Conservation (phyloP, 148 eudicot genomes). For the Rheum nobile region DNA sequence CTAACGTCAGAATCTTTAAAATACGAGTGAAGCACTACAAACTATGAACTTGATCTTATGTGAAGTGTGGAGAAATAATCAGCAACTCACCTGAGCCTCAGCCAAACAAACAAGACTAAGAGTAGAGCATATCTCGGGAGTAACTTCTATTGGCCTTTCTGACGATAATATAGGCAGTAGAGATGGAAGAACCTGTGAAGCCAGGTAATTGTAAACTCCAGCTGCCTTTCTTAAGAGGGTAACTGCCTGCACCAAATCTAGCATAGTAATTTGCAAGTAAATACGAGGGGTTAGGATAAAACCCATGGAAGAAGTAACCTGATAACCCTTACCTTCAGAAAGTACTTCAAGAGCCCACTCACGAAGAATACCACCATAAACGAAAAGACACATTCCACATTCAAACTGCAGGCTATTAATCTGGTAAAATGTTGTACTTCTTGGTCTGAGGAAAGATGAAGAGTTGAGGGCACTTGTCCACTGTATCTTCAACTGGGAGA, state of each 20-base stretch:
- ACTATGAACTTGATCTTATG: not conserved
- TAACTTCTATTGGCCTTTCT: constrained; percentile 57
- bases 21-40: not conserved
- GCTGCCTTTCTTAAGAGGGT: constrained; percentile 61
- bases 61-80: not conserved
- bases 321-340: constrained; percentile 31
- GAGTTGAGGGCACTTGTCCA: constrained; percentile 60
- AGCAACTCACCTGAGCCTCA: constrained; percentile 65
- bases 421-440: constrained; percentile 46
- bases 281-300: not conserved
- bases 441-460: constrained; percentile 25
- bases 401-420: constrained; percentile 47
- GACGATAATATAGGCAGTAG: constrained; percentile 16
- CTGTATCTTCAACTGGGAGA: constrained; percentile 41
- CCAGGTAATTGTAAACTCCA: constrained; percentile 53
- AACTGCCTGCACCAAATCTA: constrained; percentile 60
- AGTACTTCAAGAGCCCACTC: constrained; percentile 46
- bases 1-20: not conserved
- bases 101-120: constrained; percentile 71
- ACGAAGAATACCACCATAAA: constrained; percentile 56
- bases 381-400: constrained; percentile 53
- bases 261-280: constrained; percentile 7
- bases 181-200: constrained; percentile 30
- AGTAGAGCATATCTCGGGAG: constrained; percentile 23
- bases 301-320: not conserved